phyloP scores from a whole-genome alignment of 2,329 filamentous ascomycete species.

The Beauveria sp. region DNA sequence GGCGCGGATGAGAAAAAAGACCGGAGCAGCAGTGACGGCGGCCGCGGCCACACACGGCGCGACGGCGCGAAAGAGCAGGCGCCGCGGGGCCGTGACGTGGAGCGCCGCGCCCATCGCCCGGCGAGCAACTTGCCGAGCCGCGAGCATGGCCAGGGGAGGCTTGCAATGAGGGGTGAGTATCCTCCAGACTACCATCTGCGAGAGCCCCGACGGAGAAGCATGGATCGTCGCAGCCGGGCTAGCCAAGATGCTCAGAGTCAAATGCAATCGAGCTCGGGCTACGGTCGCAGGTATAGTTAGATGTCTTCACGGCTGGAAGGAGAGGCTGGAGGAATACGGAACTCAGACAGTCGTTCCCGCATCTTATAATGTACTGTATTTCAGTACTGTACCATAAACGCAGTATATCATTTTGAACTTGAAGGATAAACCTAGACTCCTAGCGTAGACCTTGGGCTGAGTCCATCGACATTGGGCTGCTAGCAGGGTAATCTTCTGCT shows the following conservation, averaged over 20 bases:
- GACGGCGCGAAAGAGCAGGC: background rate
- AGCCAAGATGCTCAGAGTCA: background rate
- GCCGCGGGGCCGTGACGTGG: background rate
- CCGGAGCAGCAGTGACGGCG: background rate
- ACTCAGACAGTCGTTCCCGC: background rate
- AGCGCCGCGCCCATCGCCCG: background rate
- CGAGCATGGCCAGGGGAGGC: background rate
- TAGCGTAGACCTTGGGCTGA: background rate
- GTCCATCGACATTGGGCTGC: conserved; percentile 3
- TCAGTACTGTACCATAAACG: background rate
- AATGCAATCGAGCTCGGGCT: background rate
- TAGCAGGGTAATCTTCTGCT: background rate
- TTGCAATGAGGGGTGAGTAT: background rate
- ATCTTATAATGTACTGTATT: background rate
- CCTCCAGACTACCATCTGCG: background rate
- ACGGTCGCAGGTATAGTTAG: background rate
- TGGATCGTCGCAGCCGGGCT: background rate
- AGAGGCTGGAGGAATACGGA: background rate
- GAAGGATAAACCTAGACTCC: background rate
- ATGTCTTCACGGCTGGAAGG: background rate
- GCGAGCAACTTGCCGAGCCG: background rate
- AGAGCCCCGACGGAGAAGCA: background rate
- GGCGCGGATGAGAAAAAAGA: background rate
- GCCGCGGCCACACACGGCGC: background rate
- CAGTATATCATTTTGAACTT: background rate